Evolutionary conservation across 805 yeast genomes (phyloP), one percentile per base, ranked within the genome.

Genomic region (Komagataella phaffii): DNA sequence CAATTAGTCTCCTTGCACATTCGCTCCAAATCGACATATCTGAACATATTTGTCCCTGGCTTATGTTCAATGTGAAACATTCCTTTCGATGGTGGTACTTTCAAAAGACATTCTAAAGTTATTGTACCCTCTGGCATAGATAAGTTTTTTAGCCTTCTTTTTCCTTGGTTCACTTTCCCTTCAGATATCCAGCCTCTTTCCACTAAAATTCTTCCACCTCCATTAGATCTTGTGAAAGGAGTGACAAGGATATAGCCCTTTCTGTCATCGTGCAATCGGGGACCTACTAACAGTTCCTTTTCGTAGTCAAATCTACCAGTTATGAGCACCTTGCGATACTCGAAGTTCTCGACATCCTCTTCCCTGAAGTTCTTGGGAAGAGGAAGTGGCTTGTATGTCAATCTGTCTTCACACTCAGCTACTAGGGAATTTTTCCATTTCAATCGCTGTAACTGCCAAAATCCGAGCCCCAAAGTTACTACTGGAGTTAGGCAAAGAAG

Each of bases 121-220:
- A 87, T 85, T 53, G 77, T 83, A 1, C 88, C 90, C 53, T 70
- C 67, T 0, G 96, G 96, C 53, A 84, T 61, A 1, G 95, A 81
- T 53, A 86, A 70, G 63, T 85, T 88, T 19, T 77, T 75, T 53
- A 90, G 72, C 10, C 67, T 67, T 53, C 79, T 85, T 58, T 57
- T 72, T 57, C 53, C 73, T 53, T 72, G 95, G 63, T 67, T 65
- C 51, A 79, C 77, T 55, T 79, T 79, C 12, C 80, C 85, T 57
- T 85, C 88, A 23, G 79, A 69, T 48, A 93, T 80, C 95, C 97
- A 93, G 14, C 99, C 99, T 57, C 99, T 77, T 63, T 88, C 95
- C 24, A 93, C 76, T 51, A 93, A 69, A 17, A 93, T 71, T 51
- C 86, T 90, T 49, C 82, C 77, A 1, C 89, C 93, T 21, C 88